phyloP scores from a whole-genome alignment of 345 rosid species.

The Passiflora organensis region DNA sequence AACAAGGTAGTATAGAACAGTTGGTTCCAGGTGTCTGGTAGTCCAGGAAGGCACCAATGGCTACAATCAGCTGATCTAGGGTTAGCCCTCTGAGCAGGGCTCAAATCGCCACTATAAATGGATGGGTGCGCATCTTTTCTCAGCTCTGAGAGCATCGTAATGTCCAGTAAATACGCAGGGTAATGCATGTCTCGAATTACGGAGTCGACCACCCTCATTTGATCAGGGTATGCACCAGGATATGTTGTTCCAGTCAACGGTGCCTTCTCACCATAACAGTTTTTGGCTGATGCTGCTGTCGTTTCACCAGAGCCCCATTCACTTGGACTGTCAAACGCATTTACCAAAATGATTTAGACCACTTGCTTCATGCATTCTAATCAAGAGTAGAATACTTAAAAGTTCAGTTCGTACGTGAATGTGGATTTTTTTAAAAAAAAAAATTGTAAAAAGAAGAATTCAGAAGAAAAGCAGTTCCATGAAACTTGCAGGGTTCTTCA shows the following conservation, averaged over 20 bases:
- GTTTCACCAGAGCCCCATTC: constrained; percentile 59
- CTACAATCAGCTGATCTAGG: constrained; percentile 91
- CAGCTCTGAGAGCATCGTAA: constrained; percentile 77
- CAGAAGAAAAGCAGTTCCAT: no score
- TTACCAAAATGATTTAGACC: not conserved
- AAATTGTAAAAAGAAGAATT: no score
- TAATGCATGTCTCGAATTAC: constrained; percentile 47
- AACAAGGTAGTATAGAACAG: constrained; percentile 60
- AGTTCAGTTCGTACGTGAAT: no score
- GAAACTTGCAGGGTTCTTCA: no score
- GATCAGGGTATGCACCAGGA: constrained; percentile 55
- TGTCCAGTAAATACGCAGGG: constrained; percentile 66
- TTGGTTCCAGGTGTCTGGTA: constrained; percentile 95
- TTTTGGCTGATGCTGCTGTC: constrained; percentile 34
- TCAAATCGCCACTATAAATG: constrained; percentile 76
- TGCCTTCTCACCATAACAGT: constrained; percentile 73
- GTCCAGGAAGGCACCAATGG: constrained; percentile 99
- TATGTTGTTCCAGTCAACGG: constrained; percentile 51
- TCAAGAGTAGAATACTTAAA: no score
- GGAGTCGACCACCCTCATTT: constrained; percentile 60
- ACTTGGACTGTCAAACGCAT: constrained; percentile 46
- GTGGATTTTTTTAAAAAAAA: no score
- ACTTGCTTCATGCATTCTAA: no score
- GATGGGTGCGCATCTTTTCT: constrained; percentile 96
- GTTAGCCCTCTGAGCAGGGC: constrained; percentile 51